A percentile compares a stretch with the other conserved stretches of the same genome.
These are phyloP conservation scores for Sugiyamaella marilandica DNA, from an alignment of 805 yeast genomes.

Conservation along the genomic window DNA sequence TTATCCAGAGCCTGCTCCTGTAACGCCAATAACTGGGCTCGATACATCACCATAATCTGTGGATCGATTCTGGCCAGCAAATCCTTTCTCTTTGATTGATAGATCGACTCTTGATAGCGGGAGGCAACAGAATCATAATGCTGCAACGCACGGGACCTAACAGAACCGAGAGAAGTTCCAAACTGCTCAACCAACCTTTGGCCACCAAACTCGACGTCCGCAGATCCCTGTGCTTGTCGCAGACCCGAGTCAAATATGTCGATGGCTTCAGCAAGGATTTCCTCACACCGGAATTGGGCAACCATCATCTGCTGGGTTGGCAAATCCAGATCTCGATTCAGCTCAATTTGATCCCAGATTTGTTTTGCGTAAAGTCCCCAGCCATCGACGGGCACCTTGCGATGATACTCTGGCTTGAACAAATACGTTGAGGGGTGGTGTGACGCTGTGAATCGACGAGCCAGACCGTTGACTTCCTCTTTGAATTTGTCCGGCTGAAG, in stretches of 20 bases:
- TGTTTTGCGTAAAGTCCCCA: slow-evolving; percentile 89
- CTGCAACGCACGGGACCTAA: slow-evolving; percentile 45
- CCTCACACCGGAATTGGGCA: slow-evolving; percentile 92
- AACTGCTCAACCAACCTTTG: slow-evolving; percentile 29
- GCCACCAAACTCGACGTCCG: slow-evolving; percentile 22
- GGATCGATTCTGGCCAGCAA: slow-evolving; percentile 47
- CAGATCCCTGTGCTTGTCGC: slow-evolving; percentile 28
- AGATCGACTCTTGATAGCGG: slow-evolving; percentile 65
- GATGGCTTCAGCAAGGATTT: slow-evolving; percentile 58
- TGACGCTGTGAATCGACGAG: slow-evolving; percentile 50
- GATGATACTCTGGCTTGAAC: slow-evolving; percentile 71
- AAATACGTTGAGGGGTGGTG: slow-evolving; percentile 33
- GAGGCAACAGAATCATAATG: slow-evolving; percentile 69
- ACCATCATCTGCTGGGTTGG: slow-evolving; percentile 96
- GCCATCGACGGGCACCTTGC: slow-evolving; percentile 87
- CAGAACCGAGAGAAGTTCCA: slow-evolving; percentile 40
- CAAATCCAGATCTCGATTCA: slow-evolving; percentile 87
- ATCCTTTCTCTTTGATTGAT: slow-evolving; percentile 51
- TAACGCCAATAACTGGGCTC: slow-evolving; percentile 38
- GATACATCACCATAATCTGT: slow-evolving; percentile 41
- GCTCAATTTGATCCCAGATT: slow-evolving; percentile 92
- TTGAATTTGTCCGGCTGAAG: slow-evolving; percentile 70
- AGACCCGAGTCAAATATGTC: slow-evolving; percentile 40
- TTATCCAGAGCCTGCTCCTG: slow-evolving; percentile 33
- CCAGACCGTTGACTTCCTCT: slow-evolving; percentile 55